Base-by-base conservation (phyloP, 2,329 filamentous ascomycete genomes). In the Fusarium sp. region DNA sequence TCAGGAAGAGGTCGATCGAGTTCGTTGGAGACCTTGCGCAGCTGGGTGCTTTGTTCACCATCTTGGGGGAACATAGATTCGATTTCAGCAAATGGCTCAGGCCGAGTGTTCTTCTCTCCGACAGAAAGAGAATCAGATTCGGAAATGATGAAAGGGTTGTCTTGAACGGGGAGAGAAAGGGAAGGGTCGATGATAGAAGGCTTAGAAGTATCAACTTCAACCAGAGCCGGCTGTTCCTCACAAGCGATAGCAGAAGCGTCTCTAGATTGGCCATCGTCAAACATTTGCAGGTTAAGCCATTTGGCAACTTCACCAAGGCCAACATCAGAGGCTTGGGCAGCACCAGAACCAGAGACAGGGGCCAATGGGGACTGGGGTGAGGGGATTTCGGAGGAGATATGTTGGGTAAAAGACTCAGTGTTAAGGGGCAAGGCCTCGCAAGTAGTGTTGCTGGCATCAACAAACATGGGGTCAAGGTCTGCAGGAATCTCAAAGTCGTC, bases 11-110 rank as follows among this genome's bases (percentile, higher is more conserved):
- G 18, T 23, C 57, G 32, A 17, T 30, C 32, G 9, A 49, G 38
- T 15, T 54, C 26, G 23, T 40, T 23, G 17, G 63, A 65, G 44
- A 58, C 50, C 17, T 58, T 58, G 26, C 38, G 44, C 26, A 64
- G 44, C 40, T 65, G 60, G 6, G 26, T 38, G 11, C 23, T 20
- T 18, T 65, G 62, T 40, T n/a, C 53, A 15, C 35, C 44, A 17
- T 13, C 27, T 41, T 37, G 35, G 15, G 18, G 13, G 15, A 33
- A 5, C 20, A 38, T 6, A 26, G 33, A 14, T 30, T 30, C 30
- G 20, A 4, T n/a, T 18, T 30, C 27, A 14, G 20, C 18, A 18
- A 14, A 7, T 35, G 20, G 18, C 26, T 32, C 15, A 26, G 33
- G 8, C 18, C 15, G 27, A 41, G 20, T n/a, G 20, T 20, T 38